Conservation (phyloP, 2,329 filamentous ascomycete genomes). For the Aspergillus sp. region DNA sequence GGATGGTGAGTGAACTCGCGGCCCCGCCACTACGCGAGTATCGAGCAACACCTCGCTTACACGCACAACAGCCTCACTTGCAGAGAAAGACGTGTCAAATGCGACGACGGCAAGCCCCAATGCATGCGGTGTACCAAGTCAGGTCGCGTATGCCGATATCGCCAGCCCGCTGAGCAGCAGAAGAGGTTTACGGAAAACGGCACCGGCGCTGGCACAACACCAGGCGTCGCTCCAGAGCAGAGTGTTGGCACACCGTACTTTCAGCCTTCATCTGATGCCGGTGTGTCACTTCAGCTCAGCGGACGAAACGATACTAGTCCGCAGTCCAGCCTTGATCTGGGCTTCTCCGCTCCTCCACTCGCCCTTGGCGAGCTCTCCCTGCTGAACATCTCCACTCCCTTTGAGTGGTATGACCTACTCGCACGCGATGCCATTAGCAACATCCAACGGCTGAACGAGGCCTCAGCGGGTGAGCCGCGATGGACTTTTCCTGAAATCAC, state of each 20-base stretch:
- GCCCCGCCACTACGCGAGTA: constrained; percentile 4
- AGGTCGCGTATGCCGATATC: constrained; percentile 20
- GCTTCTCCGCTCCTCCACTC: constrained; percentile 4
- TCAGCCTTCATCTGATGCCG: background rate
- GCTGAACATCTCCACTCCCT: constrained; percentile 16
- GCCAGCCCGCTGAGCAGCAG: constrained; percentile 1
- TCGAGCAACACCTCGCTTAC: constrained; percentile 6
- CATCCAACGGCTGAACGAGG: constrained; percentile 15
- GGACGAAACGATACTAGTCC: background rate
- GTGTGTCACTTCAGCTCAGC: background rate
- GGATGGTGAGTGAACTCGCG: constrained; percentile 17
- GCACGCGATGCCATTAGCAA: constrained; percentile 29
- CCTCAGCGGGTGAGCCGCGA: constrained; percentile 8
- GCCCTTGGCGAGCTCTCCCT: constrained; percentile 17
- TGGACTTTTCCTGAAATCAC: constrained; percentile 14
- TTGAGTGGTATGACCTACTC: constrained; percentile 30
- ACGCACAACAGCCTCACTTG: constrained; percentile 22
- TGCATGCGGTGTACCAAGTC: constrained; percentile 20
- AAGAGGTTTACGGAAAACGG: background rate
- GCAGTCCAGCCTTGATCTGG: constrained; percentile 10
- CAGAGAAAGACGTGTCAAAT: constrained; percentile 26
- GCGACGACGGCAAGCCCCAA: constrained; percentile 21
- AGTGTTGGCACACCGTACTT: background rate
- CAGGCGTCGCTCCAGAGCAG: background rate
- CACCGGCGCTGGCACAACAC: background rate